Evolutionary conservation across 2,329 filamentous ascomycete species (phyloP).

Genomic region (Aspergillus brunneoviolaceus): DNA sequence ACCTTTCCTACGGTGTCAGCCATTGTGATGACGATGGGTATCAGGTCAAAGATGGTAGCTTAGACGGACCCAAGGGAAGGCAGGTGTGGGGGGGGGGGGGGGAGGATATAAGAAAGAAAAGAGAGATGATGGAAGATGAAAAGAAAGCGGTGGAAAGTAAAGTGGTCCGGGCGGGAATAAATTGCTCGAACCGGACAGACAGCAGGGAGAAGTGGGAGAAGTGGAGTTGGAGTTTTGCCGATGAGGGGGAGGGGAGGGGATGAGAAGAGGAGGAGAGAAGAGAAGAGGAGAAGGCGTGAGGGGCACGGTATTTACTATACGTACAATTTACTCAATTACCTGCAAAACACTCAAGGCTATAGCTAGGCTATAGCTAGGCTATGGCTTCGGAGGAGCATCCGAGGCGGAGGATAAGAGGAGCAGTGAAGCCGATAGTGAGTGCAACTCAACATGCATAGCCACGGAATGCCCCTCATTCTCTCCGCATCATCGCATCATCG

Average conservation of each 20-base stretch:
- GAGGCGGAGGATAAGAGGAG: background rate
- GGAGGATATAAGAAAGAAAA: slow-evolving; percentile 5
- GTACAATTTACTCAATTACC: too few relatives aligned
- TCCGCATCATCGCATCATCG: background rate
- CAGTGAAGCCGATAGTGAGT: too few relatives aligned
- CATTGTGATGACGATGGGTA: slow-evolving; percentile 42
- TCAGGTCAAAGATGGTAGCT: background rate
- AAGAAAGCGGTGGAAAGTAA: slow-evolving; percentile 1
- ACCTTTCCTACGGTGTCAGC: slow-evolving; percentile 59
- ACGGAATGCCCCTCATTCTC: background rate
- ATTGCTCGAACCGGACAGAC: slow-evolving; percentile 10
- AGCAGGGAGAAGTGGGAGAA: slow-evolving; percentile 1
- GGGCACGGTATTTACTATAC: background rate
- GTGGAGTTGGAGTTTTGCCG: slow-evolving; percentile 15
- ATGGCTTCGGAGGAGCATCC: background rate
- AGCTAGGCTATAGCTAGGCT: too few relatives aligned
- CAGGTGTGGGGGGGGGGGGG: background rate
- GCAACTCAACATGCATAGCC: too few relatives aligned
- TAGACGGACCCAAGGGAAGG: background rate
- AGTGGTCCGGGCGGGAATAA: slow-evolving; percentile 9
- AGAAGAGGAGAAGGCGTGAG: slow-evolving; percentile 8
- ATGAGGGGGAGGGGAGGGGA: slow-evolving; percentile 16
- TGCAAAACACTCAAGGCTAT: background rate
- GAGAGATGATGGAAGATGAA: slow-evolving; percentile 6
- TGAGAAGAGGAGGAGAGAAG: slow-evolving; percentile 14